Percentiles rank a stretch among this genome's conserved stretches.
Conservation (phyloP, 2,329 filamentous ascomycete species). For the Aspergillus awamori region DNA sequence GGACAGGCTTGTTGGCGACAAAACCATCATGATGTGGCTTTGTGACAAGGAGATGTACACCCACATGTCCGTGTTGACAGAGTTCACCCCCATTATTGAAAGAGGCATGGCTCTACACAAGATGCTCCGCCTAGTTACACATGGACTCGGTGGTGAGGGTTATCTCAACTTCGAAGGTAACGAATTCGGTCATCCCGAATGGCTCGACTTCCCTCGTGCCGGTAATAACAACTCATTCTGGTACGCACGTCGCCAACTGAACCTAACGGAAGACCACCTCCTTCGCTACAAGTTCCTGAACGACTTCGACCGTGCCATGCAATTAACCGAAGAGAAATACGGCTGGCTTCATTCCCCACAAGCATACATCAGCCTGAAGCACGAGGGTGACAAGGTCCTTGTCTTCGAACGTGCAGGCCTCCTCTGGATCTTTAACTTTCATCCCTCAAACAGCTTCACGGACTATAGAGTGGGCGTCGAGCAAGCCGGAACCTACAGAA, state of each 20-base stretch:
- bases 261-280: constrained; percentile 81
- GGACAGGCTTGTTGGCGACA: constrained; percentile 85
- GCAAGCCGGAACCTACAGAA: constrained; percentile 77
- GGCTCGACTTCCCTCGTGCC: constrained; percentile 95
- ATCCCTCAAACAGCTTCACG: constrained; percentile 78
- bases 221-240: constrained; percentile 93
- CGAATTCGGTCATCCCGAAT: constrained; percentile 97
- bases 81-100: constrained; percentile 85
- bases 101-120: constrained; percentile 93
- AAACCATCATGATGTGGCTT: constrained; percentile 96
- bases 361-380: constrained; percentile 90
- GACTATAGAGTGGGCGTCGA: constrained; percentile 94
- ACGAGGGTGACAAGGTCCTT: constrained; percentile 90
- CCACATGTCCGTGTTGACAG: constrained; percentile 85
- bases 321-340: constrained; percentile 81
- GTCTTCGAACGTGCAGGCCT: constrained; percentile 92
- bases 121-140: constrained; percentile 93
- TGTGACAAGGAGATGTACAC: constrained; percentile 98
- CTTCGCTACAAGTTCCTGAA: constrained; percentile 91
- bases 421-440: constrained; percentile 96
- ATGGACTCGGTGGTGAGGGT: constrained; percentile 88
- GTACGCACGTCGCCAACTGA: constrained; percentile 91
- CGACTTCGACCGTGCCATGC: constrained; percentile 92
- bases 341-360: constrained; percentile 86
- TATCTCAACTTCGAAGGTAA: constrained; percentile 99